These are phyloP conservation scores for Colletotrichum orbiculare DNA, from an alignment of 2,329 filamentous ascomycete genomes.

Conservation along the genomic window DNA sequence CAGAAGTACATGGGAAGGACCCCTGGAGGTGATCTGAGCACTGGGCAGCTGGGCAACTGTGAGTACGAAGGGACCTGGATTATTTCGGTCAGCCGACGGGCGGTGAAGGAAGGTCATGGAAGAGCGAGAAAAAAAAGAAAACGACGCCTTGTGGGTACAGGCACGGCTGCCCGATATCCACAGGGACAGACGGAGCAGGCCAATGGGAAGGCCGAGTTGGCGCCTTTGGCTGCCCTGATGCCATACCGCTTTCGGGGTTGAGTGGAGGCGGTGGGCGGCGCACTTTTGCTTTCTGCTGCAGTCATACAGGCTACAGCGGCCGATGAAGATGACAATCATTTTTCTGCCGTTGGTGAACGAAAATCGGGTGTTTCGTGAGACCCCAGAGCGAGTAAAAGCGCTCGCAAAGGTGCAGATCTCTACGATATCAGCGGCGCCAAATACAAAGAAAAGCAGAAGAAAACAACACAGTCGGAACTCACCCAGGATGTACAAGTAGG, in stretches of 20 bases:
- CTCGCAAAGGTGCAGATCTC: too few relatives aligned
- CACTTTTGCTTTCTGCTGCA: conserved; percentile 35
- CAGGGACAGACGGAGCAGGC: not conserved
- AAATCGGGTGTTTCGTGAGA: too few relatives aligned
- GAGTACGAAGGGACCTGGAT: too few relatives aligned
- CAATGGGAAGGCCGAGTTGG: conserved; percentile 1
- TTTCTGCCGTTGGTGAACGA: too few relatives aligned
- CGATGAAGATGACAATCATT: not conserved
- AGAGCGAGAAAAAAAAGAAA: not conserved
- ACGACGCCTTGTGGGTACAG: not conserved
- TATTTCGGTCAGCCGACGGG: not conserved
- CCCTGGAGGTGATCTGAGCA: too few relatives aligned
- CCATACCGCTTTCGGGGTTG: conserved; percentile 33
- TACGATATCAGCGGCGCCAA: too few relatives aligned
- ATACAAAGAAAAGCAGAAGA: too few relatives aligned
- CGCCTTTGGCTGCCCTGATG: conserved; percentile 31
- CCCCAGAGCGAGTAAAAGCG: too few relatives aligned
- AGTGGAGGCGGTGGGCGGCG: conserved; percentile 28
- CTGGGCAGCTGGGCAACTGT: too few relatives aligned
- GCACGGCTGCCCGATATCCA: conserved; percentile 19
- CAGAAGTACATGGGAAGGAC: too few relatives aligned
- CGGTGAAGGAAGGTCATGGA: conserved; percentile 15
- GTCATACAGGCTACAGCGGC: conserved; percentile 16
- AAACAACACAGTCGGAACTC: too few relatives aligned
- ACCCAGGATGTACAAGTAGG: too few relatives aligned